Evolutionary conservation across 2,329 filamentous ascomycete genomes (phyloP).

Genomic region (Fusarium oligoseptatum): DNA sequence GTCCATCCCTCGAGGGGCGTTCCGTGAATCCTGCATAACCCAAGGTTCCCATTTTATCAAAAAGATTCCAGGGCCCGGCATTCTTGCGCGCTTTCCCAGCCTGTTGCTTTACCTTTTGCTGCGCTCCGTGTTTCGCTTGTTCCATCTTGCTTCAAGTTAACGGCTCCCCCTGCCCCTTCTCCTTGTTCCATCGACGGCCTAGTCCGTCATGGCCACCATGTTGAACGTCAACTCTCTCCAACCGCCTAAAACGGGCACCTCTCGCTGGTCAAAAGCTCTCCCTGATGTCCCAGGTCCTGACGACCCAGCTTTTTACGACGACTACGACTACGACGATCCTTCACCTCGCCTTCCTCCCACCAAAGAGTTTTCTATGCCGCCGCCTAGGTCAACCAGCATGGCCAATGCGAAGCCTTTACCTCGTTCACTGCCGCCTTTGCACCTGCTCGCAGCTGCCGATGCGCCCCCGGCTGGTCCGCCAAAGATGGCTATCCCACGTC

Average conservation of each 20-base stretch:
- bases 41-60: conserved; percentile 24
- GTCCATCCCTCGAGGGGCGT: conserved; percentile 37
- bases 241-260: conserved; percentile 57
- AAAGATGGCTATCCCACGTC: conserved; percentile 45
- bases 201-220: conserved; percentile 42
- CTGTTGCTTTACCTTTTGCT: conserved; percentile 32
- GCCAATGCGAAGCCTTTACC: conserved; percentile 41
- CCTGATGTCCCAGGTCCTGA: conserved; percentile 60
- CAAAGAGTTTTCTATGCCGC: conserved; percentile 44
- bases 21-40: conserved; percentile 21
- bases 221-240: conserved; percentile 41
- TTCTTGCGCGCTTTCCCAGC: conserved; percentile 31
- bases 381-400: conserved; percentile 44
- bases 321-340: conserved; percentile 33
- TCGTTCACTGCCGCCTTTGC: conserved; percentile 42
- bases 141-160: conserved; percentile 43
- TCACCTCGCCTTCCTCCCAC: conserved; percentile 36
- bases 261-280: conserved; percentile 71
- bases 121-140: conserved; percentile 44
- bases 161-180: conserved; percentile 26
- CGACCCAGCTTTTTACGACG: conserved; percentile 41
- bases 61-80: conserved; percentile 41
- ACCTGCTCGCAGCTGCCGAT: conserved; percentile 38
- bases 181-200: conserved; percentile 21
- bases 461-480: conserved; percentile 36